phyloP scores from a whole-genome alignment of 1,139 yeast genomes.

The Blastobotrys elegans region DNA sequence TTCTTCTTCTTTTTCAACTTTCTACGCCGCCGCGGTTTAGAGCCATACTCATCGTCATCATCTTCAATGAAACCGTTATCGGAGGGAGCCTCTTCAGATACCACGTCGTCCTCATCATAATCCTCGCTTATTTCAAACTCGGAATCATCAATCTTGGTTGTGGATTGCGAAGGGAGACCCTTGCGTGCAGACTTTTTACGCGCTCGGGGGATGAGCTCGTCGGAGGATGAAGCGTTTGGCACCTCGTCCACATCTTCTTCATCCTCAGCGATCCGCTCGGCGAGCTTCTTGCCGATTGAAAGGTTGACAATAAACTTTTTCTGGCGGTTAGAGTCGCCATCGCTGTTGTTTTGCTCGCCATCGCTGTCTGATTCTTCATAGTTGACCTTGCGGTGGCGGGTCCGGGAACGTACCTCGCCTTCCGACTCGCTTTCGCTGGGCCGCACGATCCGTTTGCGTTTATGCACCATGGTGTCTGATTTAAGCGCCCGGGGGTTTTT shows the following conservation, averaged over 20 bases:
- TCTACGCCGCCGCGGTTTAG: slow-evolving; percentile 14
- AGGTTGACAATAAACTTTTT: slow-evolving; percentile 9
- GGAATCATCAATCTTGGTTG: slow-evolving; percentile 11
- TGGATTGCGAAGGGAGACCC: background rate
- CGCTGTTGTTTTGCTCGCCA: slow-evolving; percentile 2
- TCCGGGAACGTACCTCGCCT: slow-evolving; percentile 10
- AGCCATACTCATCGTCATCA: slow-evolving; percentile 30
- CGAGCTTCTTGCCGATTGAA: slow-evolving; percentile 7
- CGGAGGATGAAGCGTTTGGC: slow-evolving; percentile 12
- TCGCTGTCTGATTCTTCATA: slow-evolving; percentile 20
- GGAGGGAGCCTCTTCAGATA: slow-evolving; percentile 5
- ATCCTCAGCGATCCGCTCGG: background rate
- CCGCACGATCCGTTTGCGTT: slow-evolving; percentile 14
- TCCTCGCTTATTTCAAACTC: slow-evolving; percentile 16
- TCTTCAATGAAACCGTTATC: slow-evolving; percentile 35
- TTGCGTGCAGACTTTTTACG: slow-evolving; percentile 9
- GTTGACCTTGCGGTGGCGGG: slow-evolving; percentile 13
- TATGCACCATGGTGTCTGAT: slow-evolving; percentile 1
- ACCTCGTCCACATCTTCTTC: slow-evolving; percentile 22
- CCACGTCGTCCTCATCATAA: slow-evolving; percentile 15
- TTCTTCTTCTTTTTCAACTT: slow-evolving; percentile 17
- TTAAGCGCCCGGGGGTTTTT: background rate
- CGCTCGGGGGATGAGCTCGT: slow-evolving; percentile 5
- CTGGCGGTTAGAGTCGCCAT: slow-evolving; percentile 6
- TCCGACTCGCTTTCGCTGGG: slow-evolving; percentile 12